A percentile compares a stretch with the other conserved stretches of the same genome.
Conservation (phyloP, 2,329 filamentous ascomycete genomes). For the Phialophora tarda region DNA sequence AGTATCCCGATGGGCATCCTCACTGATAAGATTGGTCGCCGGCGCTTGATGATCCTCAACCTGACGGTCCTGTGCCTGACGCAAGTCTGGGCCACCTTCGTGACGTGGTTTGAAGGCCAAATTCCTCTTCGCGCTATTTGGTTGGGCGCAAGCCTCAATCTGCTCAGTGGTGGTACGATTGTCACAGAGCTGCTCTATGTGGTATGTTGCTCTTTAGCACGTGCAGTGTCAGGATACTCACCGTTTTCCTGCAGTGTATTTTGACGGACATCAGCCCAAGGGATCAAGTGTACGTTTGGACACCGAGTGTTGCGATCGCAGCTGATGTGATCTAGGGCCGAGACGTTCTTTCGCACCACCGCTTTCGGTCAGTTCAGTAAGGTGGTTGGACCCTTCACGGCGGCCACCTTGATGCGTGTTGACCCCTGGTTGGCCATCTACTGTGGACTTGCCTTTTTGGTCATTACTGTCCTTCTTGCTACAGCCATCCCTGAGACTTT, state of each 20-base stretch:
- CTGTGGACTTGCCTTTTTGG: constrained; percentile 45
- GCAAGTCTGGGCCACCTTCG: constrained; percentile 33
- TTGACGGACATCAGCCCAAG: constrained; percentile 57
- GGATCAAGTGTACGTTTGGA: constrained; percentile 47
- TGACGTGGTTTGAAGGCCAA: constrained; percentile 48
- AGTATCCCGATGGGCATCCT: constrained; percentile 58
- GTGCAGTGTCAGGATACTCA: not conserved
- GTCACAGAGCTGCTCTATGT: constrained; percentile 55
- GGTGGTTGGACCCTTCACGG: constrained; percentile 47
- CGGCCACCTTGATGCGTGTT: constrained; percentile 47
- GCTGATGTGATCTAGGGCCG: constrained; percentile 46
- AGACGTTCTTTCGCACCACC: constrained; percentile 50
- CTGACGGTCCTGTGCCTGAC: constrained; percentile 44
- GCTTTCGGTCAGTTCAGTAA: constrained; percentile 47
- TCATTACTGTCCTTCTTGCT: constrained; percentile 44
- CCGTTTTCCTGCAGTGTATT: constrained; percentile 48
- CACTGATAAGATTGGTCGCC: constrained; percentile 56
- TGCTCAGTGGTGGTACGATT: constrained; percentile 56
- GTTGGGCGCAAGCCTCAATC: constrained; percentile 53
- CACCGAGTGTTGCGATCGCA: constrained; percentile 31
- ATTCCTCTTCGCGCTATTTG: constrained; percentile 56
- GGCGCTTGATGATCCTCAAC: constrained; percentile 49
- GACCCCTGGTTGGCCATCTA: constrained; percentile 51
- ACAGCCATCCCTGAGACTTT: constrained; percentile 50
- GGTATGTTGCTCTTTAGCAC: not conserved